These are phyloP conservation scores for Centrapalus pauciflorus DNA, from an alignment of 129 eudicot genomes.

Conservation along the genomic window DNA sequence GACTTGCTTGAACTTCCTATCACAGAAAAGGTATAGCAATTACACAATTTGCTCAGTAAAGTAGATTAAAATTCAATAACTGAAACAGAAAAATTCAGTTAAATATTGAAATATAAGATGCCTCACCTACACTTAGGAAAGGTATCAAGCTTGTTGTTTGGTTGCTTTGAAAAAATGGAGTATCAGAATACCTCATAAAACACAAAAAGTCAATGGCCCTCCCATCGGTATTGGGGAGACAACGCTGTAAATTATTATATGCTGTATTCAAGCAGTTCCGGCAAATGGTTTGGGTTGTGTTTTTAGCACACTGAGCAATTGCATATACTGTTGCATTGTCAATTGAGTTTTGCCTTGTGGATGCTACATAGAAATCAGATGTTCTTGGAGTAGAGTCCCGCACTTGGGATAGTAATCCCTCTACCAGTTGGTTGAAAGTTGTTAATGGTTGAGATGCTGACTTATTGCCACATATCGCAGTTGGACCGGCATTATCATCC, in stretches of 20 bases:
- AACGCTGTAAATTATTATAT: conserved; percentile 31
- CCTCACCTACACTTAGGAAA: conserved; percentile 37
- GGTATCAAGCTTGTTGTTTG: conserved; percentile 31
- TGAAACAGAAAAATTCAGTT: not conserved
- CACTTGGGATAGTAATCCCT: conserved; percentile 32
- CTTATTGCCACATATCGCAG: conserved; percentile 27
- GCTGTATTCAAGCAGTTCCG: conserved; percentile 44
- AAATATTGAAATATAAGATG: not conserved
- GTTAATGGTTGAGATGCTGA: conserved; percentile 18
- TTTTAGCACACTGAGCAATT: conserved; percentile 40
- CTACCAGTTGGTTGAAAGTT: conserved; percentile 25
- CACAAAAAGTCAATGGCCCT: conserved; percentile 44
- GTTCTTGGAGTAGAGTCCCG: conserved; percentile 45
- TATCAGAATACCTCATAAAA: conserved; percentile 47
- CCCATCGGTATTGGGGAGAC: conserved; percentile 47
- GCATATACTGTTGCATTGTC: conserved; percentile 34
- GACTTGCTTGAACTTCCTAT: conserved; percentile 44
- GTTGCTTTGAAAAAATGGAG: conserved; percentile 27
- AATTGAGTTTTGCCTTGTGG: conserved; percentile 22
- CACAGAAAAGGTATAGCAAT: not conserved
- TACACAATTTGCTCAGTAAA: not conserved
- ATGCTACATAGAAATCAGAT: conserved; percentile 43
- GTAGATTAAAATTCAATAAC: not conserved
- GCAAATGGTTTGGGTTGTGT: conserved; percentile 36
- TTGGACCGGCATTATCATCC: conserved; percentile 25